phyloP scores from a whole-genome alignment of 257 asterid genomes.

The Nicotiana obtusifolia region DNA sequence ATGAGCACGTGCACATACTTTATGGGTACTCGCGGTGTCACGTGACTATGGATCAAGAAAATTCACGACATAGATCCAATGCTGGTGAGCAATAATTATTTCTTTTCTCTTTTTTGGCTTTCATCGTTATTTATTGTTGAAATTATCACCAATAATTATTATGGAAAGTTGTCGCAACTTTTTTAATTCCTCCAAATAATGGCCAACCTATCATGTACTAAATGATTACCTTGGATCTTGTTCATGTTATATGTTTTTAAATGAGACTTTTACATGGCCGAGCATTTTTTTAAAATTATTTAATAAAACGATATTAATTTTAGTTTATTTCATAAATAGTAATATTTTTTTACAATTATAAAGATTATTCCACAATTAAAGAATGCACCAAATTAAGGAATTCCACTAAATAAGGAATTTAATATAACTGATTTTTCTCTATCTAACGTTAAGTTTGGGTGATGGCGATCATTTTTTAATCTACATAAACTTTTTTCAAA shows the following conservation, averaged over 20 bases:
- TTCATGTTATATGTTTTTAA: background rate
- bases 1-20: constrained; percentile 2
- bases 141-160: background rate
- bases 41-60: background rate
- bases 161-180: background rate
- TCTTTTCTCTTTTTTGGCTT: background rate
- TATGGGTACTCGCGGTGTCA: background rate
- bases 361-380: too few relatives aligned
- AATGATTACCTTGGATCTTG: background rate
- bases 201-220: background rate
- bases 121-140: background rate
- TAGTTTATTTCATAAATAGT: too few relatives aligned
- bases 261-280: too few relatives aligned
- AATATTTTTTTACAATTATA: too few relatives aligned
- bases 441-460: too few relatives aligned
- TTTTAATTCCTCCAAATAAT: background rate
- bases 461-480: too few relatives aligned
- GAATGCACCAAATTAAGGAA: too few relatives aligned
- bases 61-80: background rate
- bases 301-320: too few relatives aligned
- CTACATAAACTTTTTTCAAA: too few relatives aligned
- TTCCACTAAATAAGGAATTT: too few relatives aligned
- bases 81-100: background rate
- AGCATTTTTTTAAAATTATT: too few relatives aligned
- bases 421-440: too few relatives aligned